phyloP scores from a whole-genome alignment of 2,329 filamentous ascomycete genomes.

The Daldinia sp. region DNA sequence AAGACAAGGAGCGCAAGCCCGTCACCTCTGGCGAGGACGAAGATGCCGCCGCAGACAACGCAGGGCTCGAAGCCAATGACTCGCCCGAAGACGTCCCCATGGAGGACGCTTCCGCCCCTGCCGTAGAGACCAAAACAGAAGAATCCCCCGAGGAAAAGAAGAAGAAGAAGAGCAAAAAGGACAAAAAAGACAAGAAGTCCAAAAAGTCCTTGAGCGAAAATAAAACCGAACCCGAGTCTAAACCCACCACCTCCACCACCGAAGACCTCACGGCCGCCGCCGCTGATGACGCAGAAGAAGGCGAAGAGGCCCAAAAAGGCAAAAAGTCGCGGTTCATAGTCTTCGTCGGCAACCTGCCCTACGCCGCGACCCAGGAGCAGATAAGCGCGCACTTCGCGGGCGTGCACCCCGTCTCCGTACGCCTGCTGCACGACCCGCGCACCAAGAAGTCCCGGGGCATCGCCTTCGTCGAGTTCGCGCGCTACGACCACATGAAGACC shows the following conservation, averaged over 20 bases:
- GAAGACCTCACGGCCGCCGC: slow-evolving; percentile 32
- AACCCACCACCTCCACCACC: slow-evolving; percentile 1
- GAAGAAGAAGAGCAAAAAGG: not conserved
- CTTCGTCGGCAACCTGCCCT: slow-evolving; percentile 92
- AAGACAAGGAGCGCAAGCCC: slow-evolving; percentile 26
- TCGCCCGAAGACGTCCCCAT: slow-evolving; percentile 7
- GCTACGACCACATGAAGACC: slow-evolving; percentile 89
- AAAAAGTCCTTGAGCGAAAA: slow-evolving; percentile 36
- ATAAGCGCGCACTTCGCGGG: slow-evolving; percentile 80
- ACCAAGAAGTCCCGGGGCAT: slow-evolving; percentile 74
- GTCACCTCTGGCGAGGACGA: slow-evolving; percentile 15
- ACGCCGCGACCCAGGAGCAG: slow-evolving; percentile 74
- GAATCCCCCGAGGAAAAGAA: slow-evolving; percentile 30
- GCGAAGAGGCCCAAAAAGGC: not conserved
- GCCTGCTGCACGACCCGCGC: slow-evolving; percentile 74
- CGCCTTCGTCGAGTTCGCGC: slow-evolving; percentile 88
- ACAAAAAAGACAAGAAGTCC: slow-evolving; percentile 47
- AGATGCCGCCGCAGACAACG: slow-evolving; percentile 1
- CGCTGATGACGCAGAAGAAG: slow-evolving; percentile 27
- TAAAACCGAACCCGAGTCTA: not conserved
- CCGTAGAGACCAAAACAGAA: slow-evolving; percentile 26
- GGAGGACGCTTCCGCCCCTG: not conserved
- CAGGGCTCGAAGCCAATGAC: slow-evolving; percentile 16
- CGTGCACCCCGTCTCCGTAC: slow-evolving; percentile 73
- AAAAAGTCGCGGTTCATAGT: slow-evolving; percentile 73